phyloP scores from a whole-genome alignment of 306 rosid species.

The Pyrus pyrifolia region DNA sequence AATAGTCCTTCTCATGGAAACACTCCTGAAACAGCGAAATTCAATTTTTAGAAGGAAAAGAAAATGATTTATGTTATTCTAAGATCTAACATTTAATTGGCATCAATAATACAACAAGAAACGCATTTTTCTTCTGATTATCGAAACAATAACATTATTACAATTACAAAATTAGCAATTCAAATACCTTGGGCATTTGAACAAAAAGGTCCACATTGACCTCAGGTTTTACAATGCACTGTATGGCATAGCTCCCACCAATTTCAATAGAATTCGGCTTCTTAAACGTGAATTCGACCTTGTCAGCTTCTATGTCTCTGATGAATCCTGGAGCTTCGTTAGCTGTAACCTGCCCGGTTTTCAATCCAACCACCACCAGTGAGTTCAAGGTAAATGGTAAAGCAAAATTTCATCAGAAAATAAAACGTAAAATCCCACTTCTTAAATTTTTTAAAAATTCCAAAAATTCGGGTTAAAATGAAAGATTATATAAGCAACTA shows the following conservation, averaged over 20 bases:
- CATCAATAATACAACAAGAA: neutral
- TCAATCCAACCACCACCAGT: neutral
- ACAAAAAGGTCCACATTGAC: conserved; percentile 60
- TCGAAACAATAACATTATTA: neutral
- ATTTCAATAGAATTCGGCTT: conserved; percentile 46
- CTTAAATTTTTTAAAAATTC: neutral
- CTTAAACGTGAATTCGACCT: conserved; percentile 71
- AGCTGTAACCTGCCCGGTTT: conserved; percentile 41
- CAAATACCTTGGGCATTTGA: conserved; percentile 71
- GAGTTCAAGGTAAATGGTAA: neutral
- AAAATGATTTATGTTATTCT: neutral
- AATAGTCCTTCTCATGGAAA: conserved; percentile 87
- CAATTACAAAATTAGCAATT: neutral
- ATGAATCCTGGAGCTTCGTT: conserved; percentile 63
- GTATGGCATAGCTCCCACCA: conserved; percentile 65
- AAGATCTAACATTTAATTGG: neutral
- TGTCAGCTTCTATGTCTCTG: conserved; percentile 77
- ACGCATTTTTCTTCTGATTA: neutral
- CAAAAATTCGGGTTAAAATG: neutral
- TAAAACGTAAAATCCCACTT: neutral
- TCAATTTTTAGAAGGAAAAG: neutral
- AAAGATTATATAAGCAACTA: neutral
- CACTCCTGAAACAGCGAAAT: conserved; percentile 54
- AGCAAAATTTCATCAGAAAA: neutral
- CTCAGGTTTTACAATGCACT: conserved; percentile 56